Conservation (phyloP, 352 stramenopile species). For the Elongisporangium anandrum region DNA sequence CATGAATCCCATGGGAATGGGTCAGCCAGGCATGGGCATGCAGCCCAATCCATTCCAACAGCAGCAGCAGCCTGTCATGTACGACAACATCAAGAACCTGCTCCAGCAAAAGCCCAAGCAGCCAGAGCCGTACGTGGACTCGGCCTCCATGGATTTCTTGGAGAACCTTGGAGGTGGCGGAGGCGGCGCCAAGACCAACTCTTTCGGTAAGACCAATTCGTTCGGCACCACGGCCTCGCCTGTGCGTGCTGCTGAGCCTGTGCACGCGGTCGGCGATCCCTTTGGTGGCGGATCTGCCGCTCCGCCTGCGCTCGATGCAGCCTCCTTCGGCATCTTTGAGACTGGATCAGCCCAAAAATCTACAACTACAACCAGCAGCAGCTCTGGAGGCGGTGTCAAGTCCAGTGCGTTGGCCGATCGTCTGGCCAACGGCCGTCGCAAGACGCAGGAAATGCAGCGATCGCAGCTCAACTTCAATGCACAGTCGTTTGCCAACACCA, state of each 20-base stretch:
- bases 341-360: not conserved
- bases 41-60: conserved; percentile 25
- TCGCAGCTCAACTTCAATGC: conserved; percentile 56
- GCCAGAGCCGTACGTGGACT: conserved; percentile 28
- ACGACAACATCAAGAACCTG: conserved; percentile 83
- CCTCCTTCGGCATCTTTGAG: conserved; percentile 12
- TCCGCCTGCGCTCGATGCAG: not conserved
- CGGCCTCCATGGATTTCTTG: conserved; percentile 60
- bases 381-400: conserved; percentile 16
- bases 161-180: conserved; percentile 43
- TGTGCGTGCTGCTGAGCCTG: conserved; percentile 3
- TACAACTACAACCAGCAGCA: not conserved
- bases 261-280: conserved; percentile 9
- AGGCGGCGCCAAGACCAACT: not conserved
- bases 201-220: conserved; percentile 19
- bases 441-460: conserved; percentile 67
- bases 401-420: conserved; percentile 60
- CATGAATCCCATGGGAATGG: conserved; percentile 18
- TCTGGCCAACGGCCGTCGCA: conserved; percentile 52
- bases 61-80: conserved; percentile 50
- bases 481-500: conserved; percentile 35
- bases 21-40: conserved; percentile 15
- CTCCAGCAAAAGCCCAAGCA: conserved; percentile 65
- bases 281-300: conserved; percentile 18
- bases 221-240: conserved; percentile 4